Evolutionary conservation across 2,329 filamentous ascomycete species (phyloP).

Genomic region (Stemphylium beticola): DNA sequence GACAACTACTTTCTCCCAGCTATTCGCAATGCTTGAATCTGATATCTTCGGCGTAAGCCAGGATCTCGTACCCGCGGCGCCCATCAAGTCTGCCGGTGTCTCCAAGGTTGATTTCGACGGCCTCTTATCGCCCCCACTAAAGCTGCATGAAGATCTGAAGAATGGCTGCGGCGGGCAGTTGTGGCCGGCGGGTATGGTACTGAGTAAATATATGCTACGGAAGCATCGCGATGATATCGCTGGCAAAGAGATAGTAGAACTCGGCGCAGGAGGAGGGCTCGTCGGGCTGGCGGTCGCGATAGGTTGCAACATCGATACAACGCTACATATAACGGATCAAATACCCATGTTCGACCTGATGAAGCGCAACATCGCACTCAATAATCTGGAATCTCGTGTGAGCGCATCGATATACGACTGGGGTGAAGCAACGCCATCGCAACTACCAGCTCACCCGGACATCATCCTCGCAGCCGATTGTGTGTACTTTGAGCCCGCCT

Average conservation of each 20-base stretch:
- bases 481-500: conserved; percentile 95
- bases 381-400: conserved; percentile 69
- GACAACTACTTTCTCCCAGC: not conserved
- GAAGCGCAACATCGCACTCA: conserved; percentile 84
- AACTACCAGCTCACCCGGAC: conserved; percentile 66
- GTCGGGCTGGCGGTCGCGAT: conserved; percentile 71
- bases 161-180: conserved; percentile 91
- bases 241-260: conserved; percentile 80
- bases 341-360: conserved; percentile 83
- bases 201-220: conserved; percentile 84
- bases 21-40: conserved; percentile 18
- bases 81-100: conserved; percentile 59
- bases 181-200: conserved; percentile 91
- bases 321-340: conserved; percentile 87
- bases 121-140: conserved; percentile 71
- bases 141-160: conserved; percentile 82
- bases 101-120: conserved; percentile 71
- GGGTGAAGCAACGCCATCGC: conserved; percentile 56
- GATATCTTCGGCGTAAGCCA: conserved; percentile 55
- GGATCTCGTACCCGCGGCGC: conserved; percentile 62
- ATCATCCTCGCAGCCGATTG: conserved; percentile 72
- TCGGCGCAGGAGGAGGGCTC: conserved; percentile 89
- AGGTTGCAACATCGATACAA: conserved; percentile 59
- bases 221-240: conserved; percentile 69
- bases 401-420: conserved; percentile 79